phyloP scores from a whole-genome alignment of 352 stramenopile species.

The Phytophthora europaea region DNA sequence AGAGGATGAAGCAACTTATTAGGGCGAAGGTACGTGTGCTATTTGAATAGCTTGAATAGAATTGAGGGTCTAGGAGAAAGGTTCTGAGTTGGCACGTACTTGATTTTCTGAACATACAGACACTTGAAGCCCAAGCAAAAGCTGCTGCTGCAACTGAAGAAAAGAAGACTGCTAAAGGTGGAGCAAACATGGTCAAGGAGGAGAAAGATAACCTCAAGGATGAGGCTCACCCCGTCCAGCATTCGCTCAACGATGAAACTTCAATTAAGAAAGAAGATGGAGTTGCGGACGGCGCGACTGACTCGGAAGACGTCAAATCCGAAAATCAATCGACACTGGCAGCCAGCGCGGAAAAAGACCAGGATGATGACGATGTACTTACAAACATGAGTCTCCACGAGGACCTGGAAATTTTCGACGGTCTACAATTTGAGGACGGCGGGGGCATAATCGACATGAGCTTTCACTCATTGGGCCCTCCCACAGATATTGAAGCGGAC shows the following conservation, averaged over 20 bases:
- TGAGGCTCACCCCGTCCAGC: constrained; percentile 7
- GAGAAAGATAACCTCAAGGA: constrained; percentile 22
- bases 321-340: constrained; percentile 25
- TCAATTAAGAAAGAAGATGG: constrained; percentile 36
- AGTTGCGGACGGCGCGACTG: constrained; percentile 29
- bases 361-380: constrained; percentile 70
- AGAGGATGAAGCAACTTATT: constrained; percentile 59
- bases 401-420: constrained; percentile 88
- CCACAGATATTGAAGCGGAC: constrained; percentile 34
- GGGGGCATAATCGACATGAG: constrained; percentile 86
- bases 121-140: constrained; percentile 28
- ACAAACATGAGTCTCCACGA: constrained; percentile 83
- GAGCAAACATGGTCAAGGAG: constrained; percentile 13
- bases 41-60: background rate
- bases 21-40: constrained; percentile 46
- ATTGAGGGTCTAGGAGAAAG: background rate
- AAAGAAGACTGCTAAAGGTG: constrained; percentile 17
- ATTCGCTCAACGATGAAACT: constrained; percentile 17
- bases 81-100: background rate
- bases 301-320: constrained; percentile 51
- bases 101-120: constrained; percentile 21
- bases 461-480: constrained; percentile 37
- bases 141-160: constrained; percentile 7
- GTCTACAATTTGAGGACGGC: constrained; percentile 87
- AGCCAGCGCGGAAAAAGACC: constrained; percentile 15